Evolutionary conservation across 371 early-diverging fungal genomes (phyloP), one percentile per base, ranked within the genome.

Genomic region (Mucor plumbeus): DNA sequence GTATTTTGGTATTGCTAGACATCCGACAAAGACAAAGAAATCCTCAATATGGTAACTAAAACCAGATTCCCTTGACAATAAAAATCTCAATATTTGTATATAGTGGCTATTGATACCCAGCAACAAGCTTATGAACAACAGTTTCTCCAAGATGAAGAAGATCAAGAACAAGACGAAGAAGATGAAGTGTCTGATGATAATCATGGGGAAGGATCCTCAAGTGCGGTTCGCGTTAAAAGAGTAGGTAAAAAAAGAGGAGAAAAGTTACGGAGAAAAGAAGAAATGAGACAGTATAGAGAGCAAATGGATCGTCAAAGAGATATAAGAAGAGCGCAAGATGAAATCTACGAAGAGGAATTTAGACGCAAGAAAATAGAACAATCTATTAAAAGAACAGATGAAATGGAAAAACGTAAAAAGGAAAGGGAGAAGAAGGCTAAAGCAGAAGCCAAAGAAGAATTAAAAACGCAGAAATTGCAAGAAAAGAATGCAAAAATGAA

Each of bases 241-340:
- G 72, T 85, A 39, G 87, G 87, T n/a, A 85, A 82, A 50, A 86
- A 86, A 60, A 71, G 77, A 63, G 87, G 83, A 0, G 83, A 85
- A 48, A 85, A 82, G 56, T 41, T 86, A 38, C 74, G 71, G 31
- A 71, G 84, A 64, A 86, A 85, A 59, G 85, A 86, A 59, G 81
- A 83, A 38, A 83, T 79, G 83, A 74, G 87, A 53, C 84, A 81
- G 26, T 86, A 86, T 60, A 74, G 75, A 38, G 85, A 85, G 76
- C 79, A 79, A 43, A 68, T 82, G 72, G 72, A 76, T 17, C 79
- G 78, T 14, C 82, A 79, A 59, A 65, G 70, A 1, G 74, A 79
- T 19, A 14, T 71, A 21, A 65, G 80, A 43, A 62, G 70, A 65
- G 73, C 71, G 4, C 76, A 79, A 59, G 80, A 79, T 4, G 73